These are phyloP conservation scores for Thraustochytrium sp. DNA, from an alignment of 352 stramenopile species.

Conservation along the genomic window DNA sequence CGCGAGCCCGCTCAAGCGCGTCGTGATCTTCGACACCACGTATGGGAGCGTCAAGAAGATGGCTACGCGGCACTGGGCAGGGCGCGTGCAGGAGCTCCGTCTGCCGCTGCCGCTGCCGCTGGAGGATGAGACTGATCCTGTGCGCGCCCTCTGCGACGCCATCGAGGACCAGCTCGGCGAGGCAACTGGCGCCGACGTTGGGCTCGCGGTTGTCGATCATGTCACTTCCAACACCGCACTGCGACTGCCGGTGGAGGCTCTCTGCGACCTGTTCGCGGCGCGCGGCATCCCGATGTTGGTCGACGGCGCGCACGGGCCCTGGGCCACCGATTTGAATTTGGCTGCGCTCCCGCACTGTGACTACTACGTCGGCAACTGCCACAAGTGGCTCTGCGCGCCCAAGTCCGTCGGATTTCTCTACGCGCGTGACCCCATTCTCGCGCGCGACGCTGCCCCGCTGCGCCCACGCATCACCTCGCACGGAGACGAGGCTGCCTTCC, in stretches of 20 bases:
- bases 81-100: not conserved
- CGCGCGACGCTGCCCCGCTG: slow-evolving; percentile 7
- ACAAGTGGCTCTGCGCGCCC: slow-evolving; percentile 87
- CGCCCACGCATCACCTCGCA: slow-evolving; percentile 79
- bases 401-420: slow-evolving; percentile 78
- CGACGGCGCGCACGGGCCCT: slow-evolving; percentile 80
- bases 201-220: slow-evolving; percentile 79
- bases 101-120: slow-evolving; percentile 20
- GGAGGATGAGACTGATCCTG: not conserved
- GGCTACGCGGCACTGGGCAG: slow-evolving; percentile 43
- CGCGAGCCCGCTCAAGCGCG: slow-evolving; percentile 44
- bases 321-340: slow-evolving; percentile 70
- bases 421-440: slow-evolving; percentile 57
- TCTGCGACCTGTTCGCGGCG: slow-evolving; percentile 63
- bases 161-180: not conserved
- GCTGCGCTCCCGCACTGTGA: slow-evolving; percentile 65
- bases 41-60: slow-evolving; percentile 90
- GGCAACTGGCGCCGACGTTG: not conserved
- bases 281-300: slow-evolving; percentile 66
- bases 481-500: slow-evolving; percentile 73
- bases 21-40: slow-evolving; percentile 68
- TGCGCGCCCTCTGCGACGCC: not conserved
- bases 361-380: slow-evolving; percentile 84
- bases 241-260: slow-evolving; percentile 67
- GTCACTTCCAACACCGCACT: slow-evolving; percentile 87